Conservation (phyloP, 1,284 basidiomycete species). For the Leccinum pachyderme region DNA sequence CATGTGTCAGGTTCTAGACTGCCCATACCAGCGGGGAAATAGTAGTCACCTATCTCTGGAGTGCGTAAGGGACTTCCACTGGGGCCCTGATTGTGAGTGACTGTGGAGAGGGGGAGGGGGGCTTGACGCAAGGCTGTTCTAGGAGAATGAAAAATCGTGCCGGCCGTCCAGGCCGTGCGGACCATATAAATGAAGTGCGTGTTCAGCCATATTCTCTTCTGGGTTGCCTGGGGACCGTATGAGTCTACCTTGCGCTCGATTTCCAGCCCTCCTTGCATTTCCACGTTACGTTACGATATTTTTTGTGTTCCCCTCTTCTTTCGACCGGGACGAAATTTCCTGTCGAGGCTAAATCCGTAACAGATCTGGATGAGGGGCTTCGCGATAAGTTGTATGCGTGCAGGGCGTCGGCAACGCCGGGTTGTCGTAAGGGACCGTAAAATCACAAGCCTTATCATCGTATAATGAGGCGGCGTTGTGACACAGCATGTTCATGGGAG, state of each 20-base stretch:
- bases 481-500: not conserved
- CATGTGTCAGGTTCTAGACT: constrained; percentile 20
- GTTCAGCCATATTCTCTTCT: constrained; percentile 12
- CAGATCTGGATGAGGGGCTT: constrained; percentile 7
- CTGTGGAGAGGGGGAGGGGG: not conserved
- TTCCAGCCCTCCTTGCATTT: not conserved
- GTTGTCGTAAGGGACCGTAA: constrained; percentile 25
- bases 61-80: constrained; percentile 10
- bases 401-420: constrained; percentile 9
- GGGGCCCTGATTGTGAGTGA: constrained; percentile 4
- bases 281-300: constrained; percentile 24
- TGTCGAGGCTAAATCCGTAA: constrained; percentile 10
- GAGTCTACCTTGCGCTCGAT: not conserved
- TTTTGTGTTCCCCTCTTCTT: constrained; percentile 1
- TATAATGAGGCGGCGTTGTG: not conserved
- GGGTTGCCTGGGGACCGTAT: constrained; percentile 9
- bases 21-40: constrained; percentile 7
- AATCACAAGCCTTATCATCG: constrained; percentile 1
- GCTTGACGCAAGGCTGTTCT: constrained; percentile 22
- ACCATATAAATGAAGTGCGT: constrained; percentile 20
- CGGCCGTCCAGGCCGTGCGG: constrained; percentile 2
- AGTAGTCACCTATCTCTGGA: constrained; percentile 11
- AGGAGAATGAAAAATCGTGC: constrained; percentile 25
- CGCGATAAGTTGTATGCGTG: constrained; percentile 18
- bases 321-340: constrained; percentile 12